Evolutionary conservation across 306 rosid genomes (phyloP).

Genomic region (peach (Prunus persica)): DNA sequence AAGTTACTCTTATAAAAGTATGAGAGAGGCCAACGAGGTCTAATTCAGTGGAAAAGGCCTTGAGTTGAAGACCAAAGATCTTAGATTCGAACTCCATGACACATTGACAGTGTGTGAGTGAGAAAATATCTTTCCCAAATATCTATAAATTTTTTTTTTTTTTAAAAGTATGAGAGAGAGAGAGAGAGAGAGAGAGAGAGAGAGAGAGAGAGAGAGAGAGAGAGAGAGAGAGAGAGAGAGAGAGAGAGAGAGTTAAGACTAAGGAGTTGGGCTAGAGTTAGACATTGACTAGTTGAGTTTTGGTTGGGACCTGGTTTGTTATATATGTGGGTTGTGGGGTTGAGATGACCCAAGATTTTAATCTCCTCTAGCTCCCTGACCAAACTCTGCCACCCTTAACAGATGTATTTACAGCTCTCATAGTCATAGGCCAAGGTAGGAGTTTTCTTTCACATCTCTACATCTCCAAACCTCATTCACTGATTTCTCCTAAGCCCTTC

Average conservation of each 20-base stretch:
- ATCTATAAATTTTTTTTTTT: too few species aligned
- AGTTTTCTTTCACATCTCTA: too few species aligned
- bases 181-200: background rate
- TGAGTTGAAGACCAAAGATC: too few species aligned
- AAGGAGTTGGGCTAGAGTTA: slow-evolving; percentile 29
- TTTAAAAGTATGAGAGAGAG: background rate
- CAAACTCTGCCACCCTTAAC: slow-evolving; percentile 54
- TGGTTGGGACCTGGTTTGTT: slow-evolving; percentile 13
- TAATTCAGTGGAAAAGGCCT: too few species aligned
- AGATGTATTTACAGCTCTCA: slow-evolving; percentile 51
- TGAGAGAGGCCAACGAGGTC: too few species aligned
- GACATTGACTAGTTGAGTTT: slow-evolving; percentile 18
- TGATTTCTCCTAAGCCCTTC: background rate
- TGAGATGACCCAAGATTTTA: slow-evolving; percentile 41
- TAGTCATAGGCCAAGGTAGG: slow-evolving; percentile 22
- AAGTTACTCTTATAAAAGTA: background rate
- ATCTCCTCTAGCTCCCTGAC: slow-evolving; percentile 33
- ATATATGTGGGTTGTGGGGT: slow-evolving; percentile 35
- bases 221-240: background rate
- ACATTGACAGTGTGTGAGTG: too few species aligned
- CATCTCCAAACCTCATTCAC: background rate
- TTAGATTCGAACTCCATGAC: too few species aligned
- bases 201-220: background rate
- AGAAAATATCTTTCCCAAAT: too few species aligned
- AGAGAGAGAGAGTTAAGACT: background rate